Evolutionary conservation across 441 rosid genomes (phyloP).

Genomic region (Melastoma candidum): DNA sequence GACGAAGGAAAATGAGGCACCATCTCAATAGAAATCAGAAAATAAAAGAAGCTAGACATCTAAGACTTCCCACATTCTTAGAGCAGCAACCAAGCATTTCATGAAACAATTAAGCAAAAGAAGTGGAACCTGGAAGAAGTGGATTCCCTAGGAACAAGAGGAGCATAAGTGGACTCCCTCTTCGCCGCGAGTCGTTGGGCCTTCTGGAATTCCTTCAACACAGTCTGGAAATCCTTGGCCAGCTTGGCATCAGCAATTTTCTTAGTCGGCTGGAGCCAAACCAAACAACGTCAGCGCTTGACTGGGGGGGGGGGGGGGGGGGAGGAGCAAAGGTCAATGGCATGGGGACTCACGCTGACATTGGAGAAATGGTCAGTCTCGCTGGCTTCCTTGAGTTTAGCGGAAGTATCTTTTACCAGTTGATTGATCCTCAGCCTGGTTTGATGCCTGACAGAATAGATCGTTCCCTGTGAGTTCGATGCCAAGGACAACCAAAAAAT

Average conservation of each 20-base stretch:
- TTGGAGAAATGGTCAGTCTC: conserved; percentile 45
- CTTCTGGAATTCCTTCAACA: conserved; percentile 73
- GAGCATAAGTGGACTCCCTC: conserved; percentile 52
- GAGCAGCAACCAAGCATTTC: too few species aligned
- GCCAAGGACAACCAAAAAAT: too few species aligned
- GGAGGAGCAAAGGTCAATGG: too few species aligned
- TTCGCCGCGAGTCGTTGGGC: conserved; percentile 80
- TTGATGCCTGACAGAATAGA: conserved; percentile 35
- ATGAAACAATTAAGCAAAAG: too few species aligned
- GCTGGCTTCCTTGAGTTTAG: conserved; percentile 62
- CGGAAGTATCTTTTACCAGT: conserved; percentile 67
- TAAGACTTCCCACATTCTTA: too few species aligned
- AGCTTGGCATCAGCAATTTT: conserved; percentile 79
- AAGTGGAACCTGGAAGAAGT: too few species aligned
- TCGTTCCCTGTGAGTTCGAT: too few species aligned
- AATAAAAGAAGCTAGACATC: conserved; percentile 2
- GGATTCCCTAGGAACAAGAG: conserved; percentile 29
- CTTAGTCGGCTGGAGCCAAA: conserved; percentile 46
- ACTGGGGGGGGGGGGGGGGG: too few species aligned
- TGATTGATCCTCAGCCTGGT: conserved; percentile 57
- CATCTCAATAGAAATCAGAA: conserved; percentile 22
- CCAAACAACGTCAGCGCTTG: not conserved
- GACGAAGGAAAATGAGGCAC: not conserved
- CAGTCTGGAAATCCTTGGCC: conserved; percentile 67
- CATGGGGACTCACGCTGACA: conserved; percentile 37